Percentiles rank a stretch among this genome's conserved stretches.
These are phyloP conservation scores for Pichia membranifaciens DNA, from an alignment of 805 yeast genomes.

Conservation along the genomic window DNA sequence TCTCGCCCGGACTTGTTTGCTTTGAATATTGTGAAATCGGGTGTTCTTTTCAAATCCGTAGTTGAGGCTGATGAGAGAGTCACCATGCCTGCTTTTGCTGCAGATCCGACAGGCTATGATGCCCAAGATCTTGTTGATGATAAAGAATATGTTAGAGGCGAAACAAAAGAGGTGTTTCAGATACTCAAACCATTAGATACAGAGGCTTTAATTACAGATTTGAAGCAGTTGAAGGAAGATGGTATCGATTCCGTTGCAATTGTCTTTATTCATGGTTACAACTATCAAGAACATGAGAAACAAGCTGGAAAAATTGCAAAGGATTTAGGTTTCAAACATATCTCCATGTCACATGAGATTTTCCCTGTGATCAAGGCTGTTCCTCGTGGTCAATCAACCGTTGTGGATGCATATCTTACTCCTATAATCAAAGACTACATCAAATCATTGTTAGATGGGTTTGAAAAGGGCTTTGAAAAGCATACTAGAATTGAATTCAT, in stretches of 20 bases:
- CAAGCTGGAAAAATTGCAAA: slow-evolving; percentile 56
- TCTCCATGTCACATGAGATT: slow-evolving; percentile 61
- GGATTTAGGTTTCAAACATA: slow-evolving; percentile 59
- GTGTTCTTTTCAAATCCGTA: slow-evolving; percentile 66
- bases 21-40: slow-evolving; percentile 64
- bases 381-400: slow-evolving; percentile 69
- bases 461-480: slow-evolving; percentile 43
- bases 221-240: slow-evolving; percentile 40
- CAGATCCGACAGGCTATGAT: slow-evolving; percentile 44
- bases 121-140: slow-evolving; percentile 61
- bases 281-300: slow-evolving; percentile 64
- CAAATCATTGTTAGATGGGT: slow-evolving; percentile 56
- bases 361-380: slow-evolving; percentile 77
- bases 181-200: slow-evolving; percentile 48
- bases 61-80: slow-evolving; percentile 88
- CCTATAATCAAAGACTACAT: slow-evolving; percentile 70
- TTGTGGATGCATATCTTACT: slow-evolving; percentile 78
- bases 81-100: slow-evolving; percentile 38
- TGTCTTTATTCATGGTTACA: slow-evolving; percentile 67
- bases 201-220: slow-evolving; percentile 34
- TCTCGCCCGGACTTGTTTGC: slow-evolving; percentile 88
- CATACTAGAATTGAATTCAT: slow-evolving; percentile 52
- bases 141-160: slow-evolving; percentile 43
- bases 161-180: slow-evolving; percentile 63
- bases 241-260: slow-evolving; percentile 71